Base-by-base conservation (phyloP, 192 early-diverging fungal species). In the Gaertneriomyces sp. region DNA sequence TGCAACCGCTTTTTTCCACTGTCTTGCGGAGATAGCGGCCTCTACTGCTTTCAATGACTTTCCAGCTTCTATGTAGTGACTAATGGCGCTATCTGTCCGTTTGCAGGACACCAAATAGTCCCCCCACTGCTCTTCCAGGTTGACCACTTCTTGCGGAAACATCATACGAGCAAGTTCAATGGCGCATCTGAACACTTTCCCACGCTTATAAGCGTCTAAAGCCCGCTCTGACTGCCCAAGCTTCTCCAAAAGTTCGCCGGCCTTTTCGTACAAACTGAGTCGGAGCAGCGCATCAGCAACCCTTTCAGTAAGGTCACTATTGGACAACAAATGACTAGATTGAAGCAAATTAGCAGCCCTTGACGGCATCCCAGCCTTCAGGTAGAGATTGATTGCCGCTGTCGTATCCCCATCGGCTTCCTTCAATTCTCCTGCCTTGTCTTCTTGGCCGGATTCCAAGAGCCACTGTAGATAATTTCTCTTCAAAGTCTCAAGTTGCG, bases 71-170 rank as follows among this genome's bases (percentile, higher is more conserved):
- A 87, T 87, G 63, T 82, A 87, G 51, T 87, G 85, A 62, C 86
- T 86, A 53, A 87, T 83, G 17, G 85, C 85, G 7, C 77, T 81
- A 47, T 87, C 85, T 67, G 82, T 82, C 53, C 86, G 85, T 61
- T 83, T 84, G 45, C 76, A 78, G 6, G 82, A 69, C 42, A 81
- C 78, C n/a, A 87, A 63, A 55, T 86, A 71, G 54, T 87, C 81
- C 38, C 85, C 85, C 85, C 85, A 87, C 74, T 84, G 81, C 74
- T 86, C 85, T 76, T 86, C 82, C 17, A 86, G 65, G 40, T 75
- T 68, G 60, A 86, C 70, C 19, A 86, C 82, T 67, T 86, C 69
- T 33, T 80, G 72, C 44, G 85, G 85, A 53, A 73, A 82, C 42
- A 77, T 60, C 7, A 59, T 60, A 11, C 85, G 56, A 43, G 74